A percentile compares a stretch with the other conserved stretches of the same genome.
phyloP scores from a whole-genome alignment of 148 eudicot species.

The Amaranthus cruentus region DNA sequence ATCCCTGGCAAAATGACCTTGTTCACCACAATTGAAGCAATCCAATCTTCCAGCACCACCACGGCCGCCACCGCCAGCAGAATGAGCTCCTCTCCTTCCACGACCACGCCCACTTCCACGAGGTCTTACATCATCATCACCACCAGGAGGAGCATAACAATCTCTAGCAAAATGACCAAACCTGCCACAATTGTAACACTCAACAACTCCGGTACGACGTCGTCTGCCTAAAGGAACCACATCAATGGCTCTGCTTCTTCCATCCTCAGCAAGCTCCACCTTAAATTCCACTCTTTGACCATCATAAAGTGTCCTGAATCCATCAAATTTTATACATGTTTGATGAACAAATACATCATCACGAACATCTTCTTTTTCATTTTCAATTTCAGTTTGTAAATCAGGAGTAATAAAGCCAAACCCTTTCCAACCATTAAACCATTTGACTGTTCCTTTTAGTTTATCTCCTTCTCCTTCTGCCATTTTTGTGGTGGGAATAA shows the following conservation, averaged over 20 bases:
- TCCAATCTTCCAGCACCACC: slow-evolving; percentile 20
- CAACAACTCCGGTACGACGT: slow-evolving; percentile 16
- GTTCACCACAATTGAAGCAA: slow-evolving; percentile 55
- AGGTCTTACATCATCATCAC: slow-evolving; percentile 13
- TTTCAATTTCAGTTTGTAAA: too few species aligned
- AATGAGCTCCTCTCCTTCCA: slow-evolving; percentile 19
- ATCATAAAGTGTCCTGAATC: slow-evolving; percentile 56
- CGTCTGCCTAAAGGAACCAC: slow-evolving; percentile 27
- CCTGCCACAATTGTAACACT: slow-evolving; percentile 50
- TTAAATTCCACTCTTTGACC: slow-evolving; percentile 54
- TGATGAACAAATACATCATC: slow-evolving; percentile 74
- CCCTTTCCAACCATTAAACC: slow-evolving; percentile 68
- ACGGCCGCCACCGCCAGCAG: slow-evolving; percentile 19
- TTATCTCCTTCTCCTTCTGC: slow-evolving; percentile 12
- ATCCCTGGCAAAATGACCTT: slow-evolving; percentile 61
- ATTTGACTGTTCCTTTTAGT: slow-evolving; percentile 46
- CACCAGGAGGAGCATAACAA: too few species aligned
- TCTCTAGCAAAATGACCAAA: slow-evolving; percentile 55
- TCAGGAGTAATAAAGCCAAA: slow-evolving; percentile 65
- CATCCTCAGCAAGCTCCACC: slow-evolving; percentile 43
- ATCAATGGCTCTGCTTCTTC: slow-evolving; percentile 50
- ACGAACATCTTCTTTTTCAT: too few species aligned
- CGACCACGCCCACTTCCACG: slow-evolving; percentile 19
- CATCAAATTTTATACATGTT: slow-evolving; percentile 53
- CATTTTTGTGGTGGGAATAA: not conserved